These are phyloP conservation scores for Simmondsia chinensis DNA, from an alignment of 148 eudicot species.

Conservation along the genomic window DNA sequence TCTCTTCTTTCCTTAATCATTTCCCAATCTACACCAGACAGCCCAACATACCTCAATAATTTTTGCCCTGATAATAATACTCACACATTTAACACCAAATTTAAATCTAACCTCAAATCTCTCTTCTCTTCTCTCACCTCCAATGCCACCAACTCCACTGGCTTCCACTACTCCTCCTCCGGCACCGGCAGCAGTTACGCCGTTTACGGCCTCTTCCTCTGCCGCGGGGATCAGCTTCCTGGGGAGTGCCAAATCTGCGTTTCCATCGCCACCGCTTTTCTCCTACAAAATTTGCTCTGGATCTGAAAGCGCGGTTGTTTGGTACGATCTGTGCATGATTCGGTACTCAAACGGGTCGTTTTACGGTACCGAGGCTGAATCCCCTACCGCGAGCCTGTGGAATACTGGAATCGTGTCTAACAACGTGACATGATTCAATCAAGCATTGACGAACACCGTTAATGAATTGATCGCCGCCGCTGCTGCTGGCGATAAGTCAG, in stretches of 20 bases:
- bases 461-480: background rate
- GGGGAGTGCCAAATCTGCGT: too few relatives aligned
- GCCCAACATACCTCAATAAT: background rate
- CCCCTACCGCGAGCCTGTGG: background rate
- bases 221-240: slow-evolving; percentile 17
- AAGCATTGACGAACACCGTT: background rate
- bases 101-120: slow-evolving; percentile 6
- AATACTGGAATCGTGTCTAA: background rate
- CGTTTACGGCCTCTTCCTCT: slow-evolving; percentile 16
- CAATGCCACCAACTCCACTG: slow-evolving; percentile 1
- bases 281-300: slow-evolving; percentile 1
- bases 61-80: slow-evolving; percentile 4
- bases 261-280: too few relatives aligned
- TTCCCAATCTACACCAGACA: background rate
- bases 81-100: slow-evolving; percentile 3
- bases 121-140: slow-evolving; percentile 5
- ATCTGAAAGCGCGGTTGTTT: slow-evolving; percentile 6
- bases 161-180: slow-evolving; percentile 2
- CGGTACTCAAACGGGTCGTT: slow-evolving; percentile 17
- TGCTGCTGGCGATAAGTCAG: slow-evolving; percentile 5
- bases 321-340: slow-evolving; percentile 25
- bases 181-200: slow-evolving; percentile 2
- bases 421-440: slow-evolving; percentile 1
- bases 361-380: background rate
- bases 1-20: too few relatives aligned